Base-by-base conservation (phyloP, 257 asterid genomes). In the Jasminum sambac region DNA sequence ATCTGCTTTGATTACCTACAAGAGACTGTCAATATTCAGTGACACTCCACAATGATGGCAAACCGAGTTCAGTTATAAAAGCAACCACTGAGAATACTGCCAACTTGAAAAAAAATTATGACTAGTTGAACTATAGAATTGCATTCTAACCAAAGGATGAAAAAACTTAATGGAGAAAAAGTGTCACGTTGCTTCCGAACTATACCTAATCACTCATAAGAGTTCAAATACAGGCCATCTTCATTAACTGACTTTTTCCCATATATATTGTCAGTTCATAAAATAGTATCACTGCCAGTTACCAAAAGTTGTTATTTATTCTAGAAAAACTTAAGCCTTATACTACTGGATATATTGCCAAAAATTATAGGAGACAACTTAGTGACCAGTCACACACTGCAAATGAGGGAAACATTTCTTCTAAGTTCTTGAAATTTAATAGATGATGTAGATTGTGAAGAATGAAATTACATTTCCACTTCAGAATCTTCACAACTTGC, bases 1-100 rank as follows among this genome's bases (percentile, higher is more conserved):
- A 55, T 91, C 96, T 69, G 87, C 95, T 81, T 85, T 85, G 81
- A 94, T 87, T 78, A 88, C 96, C 99, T 94, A 77, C 50, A 37
- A 74, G 63, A 67, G 60, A 42, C 40, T 21, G 43, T 11, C 30
- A 73, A 80, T 14, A 37, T 46, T 70, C 65, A 71, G 40, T 38
- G 46, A 43, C 50, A 43, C 11, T 43, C 64, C 67, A 67, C 8
- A 42, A 61, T 17, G 34, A 52, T 21, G 19, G 8, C 12, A 26
- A 55, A 67, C 17, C 30, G 66, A 30, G 38, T 34, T 23, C 37
- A 46, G 66, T 61, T 38, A 63, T 42, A 6, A 71, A 36, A 62
- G 13, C 16, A 8, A 74, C 21, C 70, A 57, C 61, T 36, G 24
- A 66, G 13, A 60, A 44, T 8, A 50, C 38, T 16, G n/a, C 7